Conservation (phyloP, 164 flowering plant species). For the Cinnamomum micranthum region DNA sequence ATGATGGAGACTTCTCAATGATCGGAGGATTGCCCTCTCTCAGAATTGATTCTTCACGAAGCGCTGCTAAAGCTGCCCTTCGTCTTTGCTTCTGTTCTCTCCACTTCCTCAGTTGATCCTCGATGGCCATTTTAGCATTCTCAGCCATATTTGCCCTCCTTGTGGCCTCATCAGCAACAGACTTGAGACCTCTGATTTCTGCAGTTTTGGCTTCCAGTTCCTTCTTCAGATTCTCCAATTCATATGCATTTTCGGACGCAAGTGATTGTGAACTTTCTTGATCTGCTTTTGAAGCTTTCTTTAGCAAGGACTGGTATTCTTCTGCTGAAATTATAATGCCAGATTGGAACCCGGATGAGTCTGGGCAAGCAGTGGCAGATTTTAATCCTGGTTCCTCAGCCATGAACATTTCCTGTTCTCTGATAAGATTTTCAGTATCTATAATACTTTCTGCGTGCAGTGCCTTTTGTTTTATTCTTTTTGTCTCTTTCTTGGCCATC, state of each 20-base stretch:
- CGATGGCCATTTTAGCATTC: slow-evolving; percentile 41
- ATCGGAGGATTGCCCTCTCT: slow-evolving; percentile 14
- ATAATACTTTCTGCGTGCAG: slow-evolving; percentile 6
- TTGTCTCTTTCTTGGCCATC: slow-evolving; percentile 37
- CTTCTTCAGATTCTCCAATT: slow-evolving; percentile 36
- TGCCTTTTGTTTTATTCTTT: slow-evolving; percentile 21
- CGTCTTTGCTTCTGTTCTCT: slow-evolving; percentile 36
- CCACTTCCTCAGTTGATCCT: slow-evolving; percentile 48
- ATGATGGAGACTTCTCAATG: slow-evolving; percentile 4
- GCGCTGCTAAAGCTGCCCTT: slow-evolving; percentile 46
- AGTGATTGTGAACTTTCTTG: slow-evolving; percentile 4
- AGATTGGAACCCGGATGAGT: slow-evolving; percentile 1
- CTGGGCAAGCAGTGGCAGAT: neutral
- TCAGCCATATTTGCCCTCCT: slow-evolving; percentile 57
- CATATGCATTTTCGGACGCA: slow-evolving; percentile 15
- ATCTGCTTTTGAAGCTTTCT: slow-evolving; percentile 27
- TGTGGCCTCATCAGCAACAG: slow-evolving; percentile 41
- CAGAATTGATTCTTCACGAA: slow-evolving; percentile 31
- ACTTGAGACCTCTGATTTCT: slow-evolving; percentile 37
- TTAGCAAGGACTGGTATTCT: slow-evolving; percentile 34
- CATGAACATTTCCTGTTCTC: slow-evolving; percentile 4
- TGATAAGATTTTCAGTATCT: slow-evolving; percentile 2
- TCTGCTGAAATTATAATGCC: slow-evolving; percentile 31
- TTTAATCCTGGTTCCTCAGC: slow-evolving; percentile 5
- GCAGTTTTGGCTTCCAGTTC: slow-evolving; percentile 41